Evolutionary conservation across 768 basidiomycete genomes (phyloP), one percentile per base, ranked within the genome.

Genomic region (Amanita polypyramis): DNA sequence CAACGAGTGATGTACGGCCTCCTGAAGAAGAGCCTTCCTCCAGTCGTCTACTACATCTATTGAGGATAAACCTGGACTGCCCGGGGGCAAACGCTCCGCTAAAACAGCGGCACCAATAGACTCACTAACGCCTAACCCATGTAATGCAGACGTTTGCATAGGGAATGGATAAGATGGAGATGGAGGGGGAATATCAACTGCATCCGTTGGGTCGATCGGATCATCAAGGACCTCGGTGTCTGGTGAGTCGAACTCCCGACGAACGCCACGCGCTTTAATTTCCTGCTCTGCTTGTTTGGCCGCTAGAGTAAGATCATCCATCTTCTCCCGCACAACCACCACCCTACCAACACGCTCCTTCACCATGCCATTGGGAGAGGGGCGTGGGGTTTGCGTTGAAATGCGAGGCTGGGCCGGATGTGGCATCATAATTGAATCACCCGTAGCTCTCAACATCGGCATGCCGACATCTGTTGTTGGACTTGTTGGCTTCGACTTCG

Each of bases 161-260:
- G 82, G 77, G 55, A 89, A 82, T 1, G 80, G 81, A 58, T 85
- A 86, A 30, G 70, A 70, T 32, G 80, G 68, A 30, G 82, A 77
- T 5, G 79, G 82, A 4, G 73, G 79, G 0, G 88, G 88, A 29
- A 90, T 59, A 58, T 91, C 88, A 30, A 91, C 87, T 20, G 75
- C 75, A 56, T 90, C 89, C 20, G 88, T 91, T 9, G 88, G 88
- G 63, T 91, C 88, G 55, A 90, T 80, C 46, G 85, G 71, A 55
- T 79, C 60, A 58, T 78, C 73, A 52, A 73, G 61, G n/a, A 59
- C 54, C 50, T 63, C 60, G 51, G 63, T 65, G 36, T 57, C 60
- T 45, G 63, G 64, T n/a, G 69, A 63, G 25, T 58, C 70, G 50
- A 72, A 67, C 50, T 77, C 77, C 44, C 68, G 62, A 46, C 68